Evolutionary conservation across 2,329 filamentous ascomycete species (phyloP).

Genomic region (Mycosphaerella sp.): DNA sequence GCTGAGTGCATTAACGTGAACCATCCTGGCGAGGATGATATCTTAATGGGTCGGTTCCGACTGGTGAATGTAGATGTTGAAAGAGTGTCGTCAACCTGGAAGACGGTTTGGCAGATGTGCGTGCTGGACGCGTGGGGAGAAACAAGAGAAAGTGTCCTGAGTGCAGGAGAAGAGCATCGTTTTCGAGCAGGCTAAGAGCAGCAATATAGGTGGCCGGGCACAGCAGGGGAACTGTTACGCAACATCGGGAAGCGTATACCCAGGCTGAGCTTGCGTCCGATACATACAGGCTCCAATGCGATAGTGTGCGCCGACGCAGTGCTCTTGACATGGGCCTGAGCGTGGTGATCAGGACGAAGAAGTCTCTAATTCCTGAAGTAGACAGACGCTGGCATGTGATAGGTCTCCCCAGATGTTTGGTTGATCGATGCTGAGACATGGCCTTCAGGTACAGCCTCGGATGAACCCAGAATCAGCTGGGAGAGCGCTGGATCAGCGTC

Average conservation of each 20-base stretch:
- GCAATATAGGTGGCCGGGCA: not conserved
- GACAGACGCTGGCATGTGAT: slow-evolving; percentile 6
- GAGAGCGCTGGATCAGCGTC: slow-evolving; percentile 4
- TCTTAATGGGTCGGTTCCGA: not conserved
- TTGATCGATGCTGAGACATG: slow-evolving; percentile 10
- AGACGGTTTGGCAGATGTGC: slow-evolving; percentile 1
- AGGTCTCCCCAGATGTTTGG: not conserved
- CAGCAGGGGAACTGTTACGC: not conserved
- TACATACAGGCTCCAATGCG: slow-evolving; percentile 1
- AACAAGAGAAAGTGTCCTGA: not conserved
- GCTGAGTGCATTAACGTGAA: slow-evolving; percentile 8
- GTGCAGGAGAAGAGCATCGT: not conserved
- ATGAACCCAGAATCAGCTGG: slow-evolving; percentile 8
- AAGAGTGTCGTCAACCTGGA: slow-evolving; percentile 13
- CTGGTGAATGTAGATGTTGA: slow-evolving; percentile 3
- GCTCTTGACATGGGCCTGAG: slow-evolving; percentile 3
- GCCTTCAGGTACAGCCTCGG: slow-evolving; percentile 10
- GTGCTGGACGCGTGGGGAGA: slow-evolving; percentile 1
- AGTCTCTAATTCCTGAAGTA: slow-evolving; percentile 3
- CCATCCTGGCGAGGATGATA: slow-evolving; percentile 6
- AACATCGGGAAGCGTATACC: slow-evolving; percentile 3
- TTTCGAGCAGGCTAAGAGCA: not conserved
- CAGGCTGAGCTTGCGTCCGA: not conserved
- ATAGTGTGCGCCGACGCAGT: slow-evolving; percentile 1
- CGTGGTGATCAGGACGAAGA: slow-evolving; percentile 4